These are phyloP conservation scores for Ogataea neopini DNA, from an alignment of 805 yeast genomes.

Conservation along the genomic window DNA sequence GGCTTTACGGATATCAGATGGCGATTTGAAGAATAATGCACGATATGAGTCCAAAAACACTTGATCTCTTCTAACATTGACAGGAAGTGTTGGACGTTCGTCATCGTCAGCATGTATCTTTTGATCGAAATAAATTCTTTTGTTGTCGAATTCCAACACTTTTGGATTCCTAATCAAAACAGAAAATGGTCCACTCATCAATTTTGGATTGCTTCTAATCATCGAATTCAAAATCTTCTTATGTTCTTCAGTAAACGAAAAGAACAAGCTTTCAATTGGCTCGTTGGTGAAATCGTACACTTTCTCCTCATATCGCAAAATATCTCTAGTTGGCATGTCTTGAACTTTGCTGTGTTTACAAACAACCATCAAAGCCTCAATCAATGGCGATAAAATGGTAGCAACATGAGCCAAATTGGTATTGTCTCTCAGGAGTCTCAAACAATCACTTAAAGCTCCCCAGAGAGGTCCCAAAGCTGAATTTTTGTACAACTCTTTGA, in stretches of 20 bases:
- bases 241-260: constrained; percentile 86
- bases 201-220: constrained; percentile 86
- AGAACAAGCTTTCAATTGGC: constrained; percentile 76
- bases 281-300: constrained; percentile 69
- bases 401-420: constrained; percentile 63
- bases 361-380: constrained; percentile 94
- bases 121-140: constrained; percentile 79
- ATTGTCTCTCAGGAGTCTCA: constrained; percentile 61
- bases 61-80: constrained; percentile 81
- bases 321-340: constrained; percentile 55
- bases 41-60: constrained; percentile 91
- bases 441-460: constrained; percentile 78
- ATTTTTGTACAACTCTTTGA: constrained; percentile 62
- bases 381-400: constrained; percentile 78
- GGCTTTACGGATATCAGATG: constrained; percentile 69
- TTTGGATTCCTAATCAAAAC: constrained; percentile 85
- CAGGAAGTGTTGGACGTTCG: constrained; percentile 49
- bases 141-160: constrained; percentile 92
- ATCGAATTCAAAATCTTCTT: constrained; percentile 84
- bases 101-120: constrained; percentile 55
- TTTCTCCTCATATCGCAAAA: constrained; percentile 59
- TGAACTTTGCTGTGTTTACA: constrained; percentile 79
- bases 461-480: constrained; percentile 78
- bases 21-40: constrained; percentile 73
- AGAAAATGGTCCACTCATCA: constrained; percentile 95